Evolutionary conservation across 805 yeast genomes (phyloP).

Genomic region (Kodamaea restingae): DNA sequence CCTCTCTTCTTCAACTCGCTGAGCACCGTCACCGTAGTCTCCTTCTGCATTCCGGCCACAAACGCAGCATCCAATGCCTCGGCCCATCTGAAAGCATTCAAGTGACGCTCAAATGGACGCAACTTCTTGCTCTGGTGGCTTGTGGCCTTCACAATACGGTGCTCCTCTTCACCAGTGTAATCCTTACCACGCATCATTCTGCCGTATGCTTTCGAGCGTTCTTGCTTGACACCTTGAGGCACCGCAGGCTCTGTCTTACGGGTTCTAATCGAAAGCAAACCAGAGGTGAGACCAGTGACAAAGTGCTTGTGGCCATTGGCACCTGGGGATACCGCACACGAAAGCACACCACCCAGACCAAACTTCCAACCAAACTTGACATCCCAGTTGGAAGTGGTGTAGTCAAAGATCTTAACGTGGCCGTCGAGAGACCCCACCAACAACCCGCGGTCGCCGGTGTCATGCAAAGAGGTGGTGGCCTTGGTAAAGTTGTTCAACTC

Average conservation of each 20-base stretch:
- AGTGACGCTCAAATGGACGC: conserved; percentile 75
- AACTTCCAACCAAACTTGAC: conserved; percentile 97
- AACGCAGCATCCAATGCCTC: conserved; percentile 91
- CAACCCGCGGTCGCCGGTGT: conserved; percentile 72
- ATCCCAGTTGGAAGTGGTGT: conserved; percentile 66
- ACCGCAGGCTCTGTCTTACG: conserved; percentile 64
- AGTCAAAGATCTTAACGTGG: conserved; percentile 91
- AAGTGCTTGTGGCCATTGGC: conserved; percentile 62
- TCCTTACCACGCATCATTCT: conserved; percentile 89
- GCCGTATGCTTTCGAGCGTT: conserved; percentile 61
- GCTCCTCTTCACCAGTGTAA: conserved; percentile 86
- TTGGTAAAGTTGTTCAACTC: conserved; percentile 87
- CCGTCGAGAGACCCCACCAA: conserved; percentile 96
- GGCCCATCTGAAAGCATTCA: conserved; percentile 86
- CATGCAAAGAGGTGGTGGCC: conserved; percentile 80
- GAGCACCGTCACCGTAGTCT: conserved; percentile 74
- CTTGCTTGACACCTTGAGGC: conserved; percentile 45
- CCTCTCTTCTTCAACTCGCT: conserved; percentile 87
- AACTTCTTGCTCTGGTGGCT: conserved; percentile 55
- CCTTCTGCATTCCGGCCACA: conserved; percentile 71
- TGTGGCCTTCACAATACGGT: conserved; percentile 60
- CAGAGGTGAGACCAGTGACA: conserved; percentile 85
- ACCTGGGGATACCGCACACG: conserved; percentile 86
- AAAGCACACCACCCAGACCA: conserved; percentile 80
- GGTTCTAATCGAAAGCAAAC: conserved; percentile 83